These are phyloP conservation scores for Salix koriyanagi DNA, from an alignment of 345 rosid genomes.

Conservation along the genomic window DNA sequence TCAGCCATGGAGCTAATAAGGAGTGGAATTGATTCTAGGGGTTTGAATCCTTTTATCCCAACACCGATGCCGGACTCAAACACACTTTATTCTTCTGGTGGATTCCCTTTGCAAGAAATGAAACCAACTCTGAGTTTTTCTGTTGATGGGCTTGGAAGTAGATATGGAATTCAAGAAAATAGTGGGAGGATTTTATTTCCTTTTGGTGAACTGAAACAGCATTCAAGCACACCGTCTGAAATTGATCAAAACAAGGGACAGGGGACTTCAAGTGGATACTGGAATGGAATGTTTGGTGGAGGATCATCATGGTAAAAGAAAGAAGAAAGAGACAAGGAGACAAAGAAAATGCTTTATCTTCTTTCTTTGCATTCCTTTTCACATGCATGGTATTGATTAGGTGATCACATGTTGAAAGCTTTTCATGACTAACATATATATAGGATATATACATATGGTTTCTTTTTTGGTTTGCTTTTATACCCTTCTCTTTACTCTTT, in stretches of 20 bases:
- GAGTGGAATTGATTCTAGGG: slow-evolving; percentile 37
- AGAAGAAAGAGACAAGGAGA: neutral
- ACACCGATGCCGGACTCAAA: slow-evolving; percentile 34
- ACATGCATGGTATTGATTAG: neutral
- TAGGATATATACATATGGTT: slow-evolving; percentile 3
- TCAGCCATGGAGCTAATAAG: slow-evolving; percentile 47
- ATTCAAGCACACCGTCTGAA: slow-evolving; percentile 27
- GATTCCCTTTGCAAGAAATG: slow-evolving; percentile 42
- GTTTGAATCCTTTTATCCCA: slow-evolving; percentile 35
- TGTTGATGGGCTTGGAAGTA: slow-evolving; percentile 38
- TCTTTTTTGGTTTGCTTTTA: neutral
- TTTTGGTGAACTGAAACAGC: slow-evolving; percentile 37
- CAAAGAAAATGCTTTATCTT: neutral
- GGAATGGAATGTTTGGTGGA: slow-evolving; percentile 31
- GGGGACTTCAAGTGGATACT: slow-evolving; percentile 23
- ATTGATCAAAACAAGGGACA: slow-evolving; percentile 41
- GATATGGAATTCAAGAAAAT: slow-evolving; percentile 36
- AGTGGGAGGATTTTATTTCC: slow-evolving; percentile 44
- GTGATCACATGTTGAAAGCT: slow-evolving; percentile 8
- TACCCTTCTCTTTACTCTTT: slow-evolving; percentile 5
- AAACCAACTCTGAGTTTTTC: slow-evolving; percentile 45
- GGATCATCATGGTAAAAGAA: slow-evolving; percentile 28
- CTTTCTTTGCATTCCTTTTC: neutral
- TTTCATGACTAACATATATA: slow-evolving; percentile 14
- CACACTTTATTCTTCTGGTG: slow-evolving; percentile 32